These are phyloP conservation scores for Suillus decipiens DNA, from an alignment of 768 basidiomycete species.

Conservation along the genomic window DNA sequence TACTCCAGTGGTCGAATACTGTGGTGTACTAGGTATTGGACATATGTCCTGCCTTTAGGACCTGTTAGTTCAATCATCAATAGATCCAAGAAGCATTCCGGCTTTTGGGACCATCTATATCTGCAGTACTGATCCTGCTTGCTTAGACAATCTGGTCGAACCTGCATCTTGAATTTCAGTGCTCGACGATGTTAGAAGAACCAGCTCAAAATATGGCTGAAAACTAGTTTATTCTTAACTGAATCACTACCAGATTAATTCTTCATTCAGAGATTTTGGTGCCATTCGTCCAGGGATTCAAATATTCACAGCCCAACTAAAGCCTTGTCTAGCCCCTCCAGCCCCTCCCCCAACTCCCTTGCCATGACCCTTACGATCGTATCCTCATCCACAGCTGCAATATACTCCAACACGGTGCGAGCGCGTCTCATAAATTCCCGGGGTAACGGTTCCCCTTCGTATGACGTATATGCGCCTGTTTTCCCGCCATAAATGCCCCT, in stretches of 20 bases:
- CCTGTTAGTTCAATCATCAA: not conserved
- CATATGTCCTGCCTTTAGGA: not conserved
- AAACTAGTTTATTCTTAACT: not conserved
- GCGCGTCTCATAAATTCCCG: constrained; percentile 49
- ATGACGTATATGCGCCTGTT: constrained; percentile 2
- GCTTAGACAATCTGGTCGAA: not conserved
- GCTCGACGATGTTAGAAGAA: no score
- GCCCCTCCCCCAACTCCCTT: constrained; percentile 58
- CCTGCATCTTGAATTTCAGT: not conserved
- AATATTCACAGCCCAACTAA: constrained; percentile 37
- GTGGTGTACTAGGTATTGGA: not conserved
- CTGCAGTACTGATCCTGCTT: not conserved
- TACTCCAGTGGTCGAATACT: not conserved
- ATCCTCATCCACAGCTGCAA: constrained; percentile 74
- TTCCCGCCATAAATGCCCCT: constrained; percentile 6
- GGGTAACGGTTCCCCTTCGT: constrained; percentile 10
- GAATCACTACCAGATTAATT: not conserved
- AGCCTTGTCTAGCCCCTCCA: constrained; percentile 52
- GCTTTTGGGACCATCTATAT: not conserved
- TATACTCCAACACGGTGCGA: constrained; percentile 64
- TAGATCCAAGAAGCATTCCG: not conserved
- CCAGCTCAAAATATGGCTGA: not conserved
- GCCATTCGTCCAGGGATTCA: constrained; percentile 14
- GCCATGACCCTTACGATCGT: constrained; percentile 74
- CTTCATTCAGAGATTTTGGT: not conserved